Evolutionary conservation across 768 basidiomycete species (phyloP), one percentile per base, ranked within the genome.

Genomic region (Lentinula guzmanii): DNA sequence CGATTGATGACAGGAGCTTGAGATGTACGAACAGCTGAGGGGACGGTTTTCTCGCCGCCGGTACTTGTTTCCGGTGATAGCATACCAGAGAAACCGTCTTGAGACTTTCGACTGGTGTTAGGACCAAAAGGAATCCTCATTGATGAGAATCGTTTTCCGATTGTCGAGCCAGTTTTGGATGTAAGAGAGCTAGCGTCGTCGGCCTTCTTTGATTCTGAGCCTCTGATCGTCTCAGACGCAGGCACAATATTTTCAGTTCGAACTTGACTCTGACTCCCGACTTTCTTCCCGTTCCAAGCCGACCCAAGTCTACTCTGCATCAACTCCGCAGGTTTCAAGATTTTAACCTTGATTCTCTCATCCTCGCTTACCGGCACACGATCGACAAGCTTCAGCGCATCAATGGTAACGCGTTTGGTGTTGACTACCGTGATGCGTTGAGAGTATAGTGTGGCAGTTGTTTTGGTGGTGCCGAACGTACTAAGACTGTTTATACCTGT

Each of bases 341-440:
- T 58, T 62, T 67, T 68, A 4, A 70, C 68, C 31, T 52, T 50
- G 60, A 68, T 68, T 37, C 68, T 56, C 45, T 61, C 51, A 39
- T 67, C 48, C 62, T 78, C 72, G 10, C 77, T 78, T 1, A 76
- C 65, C 0, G 77, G 77, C 3, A 76, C 63, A 58, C 75, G 76
- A 61, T 80, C 77, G 31, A 75, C 60, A 61, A 80, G 65, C 62
- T 74, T 76, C 62, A 79, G 52, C 35, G 69, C 63, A 5, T 71
- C 64, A 34, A 73, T 63, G 0, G 66, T 21, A 4, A 64, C 63
- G 10, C 69, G 56, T 61, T 78, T 78, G 28, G 74, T 74, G 67
- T 79, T 79, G 67, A 65, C 64, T 16, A 78, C 60, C 5, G 72
- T 75, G 67, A 79, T 71, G 54, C 74, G 73, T 61, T 79, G 77